Evolutionary conservation across 805 yeast genomes (phyloP).

Genomic region (Candida adriatica): DNA sequence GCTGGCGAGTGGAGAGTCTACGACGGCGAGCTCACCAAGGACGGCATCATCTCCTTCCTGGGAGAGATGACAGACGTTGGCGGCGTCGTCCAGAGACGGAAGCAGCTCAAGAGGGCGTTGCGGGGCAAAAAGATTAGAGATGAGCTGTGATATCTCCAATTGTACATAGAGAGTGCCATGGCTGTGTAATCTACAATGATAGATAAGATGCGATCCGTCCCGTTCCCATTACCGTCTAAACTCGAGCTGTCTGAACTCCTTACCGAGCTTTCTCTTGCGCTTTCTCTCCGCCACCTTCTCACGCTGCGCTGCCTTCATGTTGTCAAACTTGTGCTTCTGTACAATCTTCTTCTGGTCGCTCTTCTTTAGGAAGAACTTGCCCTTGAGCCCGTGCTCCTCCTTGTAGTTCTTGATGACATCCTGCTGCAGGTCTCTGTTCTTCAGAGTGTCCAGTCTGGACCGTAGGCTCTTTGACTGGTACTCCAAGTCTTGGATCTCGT

Average conservation of each 20-base stretch:
- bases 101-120: constrained; percentile 16
- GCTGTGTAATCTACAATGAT: too few species aligned
- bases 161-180: too few species aligned
- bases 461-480: constrained; percentile 54
- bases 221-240: too few species aligned
- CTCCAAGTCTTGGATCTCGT: constrained; percentile 47
- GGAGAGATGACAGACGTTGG: constrained; percentile 23
- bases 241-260: constrained; percentile 56
- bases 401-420: constrained; percentile 55
- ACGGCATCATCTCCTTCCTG: constrained; percentile 27
- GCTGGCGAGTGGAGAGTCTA: constrained; percentile 16
- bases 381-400: constrained; percentile 41
- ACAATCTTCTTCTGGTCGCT: constrained; percentile 67
- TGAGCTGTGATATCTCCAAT: too few species aligned
- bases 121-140: constrained; percentile 20
- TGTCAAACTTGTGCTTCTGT: constrained; percentile 71
- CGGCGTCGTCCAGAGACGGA: constrained; percentile 7
- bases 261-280: constrained; percentile 78
- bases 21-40: constrained; percentile 28
- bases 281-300: constrained; percentile 82
- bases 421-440: constrained; percentile 68
- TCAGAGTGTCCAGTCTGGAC: constrained; percentile 60
- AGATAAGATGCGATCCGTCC: too few species aligned
- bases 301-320: constrained; percentile 63
- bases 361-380: constrained; percentile 54